A percentile compares a stretch with the other conserved stretches of the same genome.
phyloP scores from a whole-genome alignment of 2,329 filamentous ascomycete genomes.

The Camillea tinctor region DNA sequence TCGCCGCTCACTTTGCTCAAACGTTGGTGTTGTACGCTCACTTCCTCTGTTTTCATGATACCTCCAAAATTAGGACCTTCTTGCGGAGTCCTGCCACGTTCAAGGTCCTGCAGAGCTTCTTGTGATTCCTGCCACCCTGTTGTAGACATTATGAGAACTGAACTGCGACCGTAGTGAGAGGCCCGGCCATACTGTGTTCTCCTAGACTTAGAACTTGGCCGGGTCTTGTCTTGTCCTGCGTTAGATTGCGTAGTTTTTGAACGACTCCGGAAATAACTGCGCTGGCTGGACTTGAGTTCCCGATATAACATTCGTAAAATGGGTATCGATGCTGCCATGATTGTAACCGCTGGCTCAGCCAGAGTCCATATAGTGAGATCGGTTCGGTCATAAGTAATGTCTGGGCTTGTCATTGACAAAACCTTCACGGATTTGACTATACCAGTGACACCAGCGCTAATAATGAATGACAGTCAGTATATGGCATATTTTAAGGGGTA shows the following conservation, averaged over 20 bases:
- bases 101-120: slow-evolving; percentile 29
- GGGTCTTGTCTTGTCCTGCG: background rate
- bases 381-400: slow-evolving; percentile 35
- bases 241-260: slow-evolving; percentile 17
- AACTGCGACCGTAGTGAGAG: slow-evolving; percentile 28
- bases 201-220: slow-evolving; percentile 13
- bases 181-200: slow-evolving; percentile 30
- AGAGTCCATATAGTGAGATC: slow-evolving; percentile 38
- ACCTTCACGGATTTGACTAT: slow-evolving; percentile 37
- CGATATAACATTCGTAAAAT: slow-evolving; percentile 36
- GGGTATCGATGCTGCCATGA: slow-evolving; percentile 37
- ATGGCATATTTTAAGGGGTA: background rate
- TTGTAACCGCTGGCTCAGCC: slow-evolving; percentile 35
- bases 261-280: slow-evolving; percentile 26
- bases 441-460: slow-evolving; percentile 30
- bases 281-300: slow-evolving; percentile 32
- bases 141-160: slow-evolving; percentile 33
- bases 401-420: slow-evolving; percentile 31
- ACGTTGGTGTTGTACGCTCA: slow-evolving; percentile 27
- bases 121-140: slow-evolving; percentile 33
- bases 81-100: slow-evolving; percentile 3
- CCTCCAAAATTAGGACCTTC: slow-evolving; percentile 15
- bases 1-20: slow-evolving; percentile 6
- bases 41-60: slow-evolving; percentile 33
- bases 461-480: background rate